These are phyloP conservation scores for Gynandropsis gynandra DNA, from an alignment of 345 rosid species.

Conservation along the genomic window DNA sequence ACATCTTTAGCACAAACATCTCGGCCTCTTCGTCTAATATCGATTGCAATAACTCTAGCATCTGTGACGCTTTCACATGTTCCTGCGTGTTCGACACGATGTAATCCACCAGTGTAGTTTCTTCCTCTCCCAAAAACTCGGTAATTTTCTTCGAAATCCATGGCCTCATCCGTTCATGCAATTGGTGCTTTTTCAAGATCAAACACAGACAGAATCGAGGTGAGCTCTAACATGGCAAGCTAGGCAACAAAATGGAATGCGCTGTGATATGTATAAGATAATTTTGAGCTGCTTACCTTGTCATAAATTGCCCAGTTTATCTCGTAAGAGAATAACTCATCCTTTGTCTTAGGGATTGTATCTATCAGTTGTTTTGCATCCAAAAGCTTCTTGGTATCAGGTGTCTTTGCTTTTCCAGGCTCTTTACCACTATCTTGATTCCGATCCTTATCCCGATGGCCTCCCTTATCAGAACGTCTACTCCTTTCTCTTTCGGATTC, in stretches of 20 bases:
- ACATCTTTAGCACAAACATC: conserved; percentile 98
- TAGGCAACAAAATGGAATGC: conserved; percentile 4
- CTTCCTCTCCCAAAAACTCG: conserved; percentile 96
- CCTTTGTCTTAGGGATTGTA: conserved; percentile 97
- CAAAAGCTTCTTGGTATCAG: conserved; percentile 75
- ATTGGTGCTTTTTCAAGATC: conserved; percentile 44
- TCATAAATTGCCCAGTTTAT: conserved; percentile 89
- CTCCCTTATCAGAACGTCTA: conserved; percentile 50
- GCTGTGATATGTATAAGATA: background rate
- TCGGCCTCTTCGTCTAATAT: conserved; percentile 95
- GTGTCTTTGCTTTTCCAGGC: conserved; percentile 48
- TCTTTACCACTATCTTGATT: no score
- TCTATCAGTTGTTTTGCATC: conserved; percentile 97
- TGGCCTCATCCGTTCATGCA: conserved; percentile 95
- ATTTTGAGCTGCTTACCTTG: conserved; percentile 45
- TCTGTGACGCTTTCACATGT: conserved; percentile 79
- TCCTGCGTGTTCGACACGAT: conserved; percentile 75
- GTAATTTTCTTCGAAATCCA: conserved; percentile 96
- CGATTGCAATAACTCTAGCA: conserved; percentile 83
- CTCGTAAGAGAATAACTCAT: conserved; percentile 80
- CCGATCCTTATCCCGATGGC: no score
- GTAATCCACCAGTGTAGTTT: conserved; percentile 78
- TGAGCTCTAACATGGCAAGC: conserved; percentile 16
- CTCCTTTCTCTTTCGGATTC: conserved; percentile 71
- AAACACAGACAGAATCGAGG: background rate